Conservation (phyloP, 768 basidiomycete genomes). For the Trametopsis cervina region DNA sequence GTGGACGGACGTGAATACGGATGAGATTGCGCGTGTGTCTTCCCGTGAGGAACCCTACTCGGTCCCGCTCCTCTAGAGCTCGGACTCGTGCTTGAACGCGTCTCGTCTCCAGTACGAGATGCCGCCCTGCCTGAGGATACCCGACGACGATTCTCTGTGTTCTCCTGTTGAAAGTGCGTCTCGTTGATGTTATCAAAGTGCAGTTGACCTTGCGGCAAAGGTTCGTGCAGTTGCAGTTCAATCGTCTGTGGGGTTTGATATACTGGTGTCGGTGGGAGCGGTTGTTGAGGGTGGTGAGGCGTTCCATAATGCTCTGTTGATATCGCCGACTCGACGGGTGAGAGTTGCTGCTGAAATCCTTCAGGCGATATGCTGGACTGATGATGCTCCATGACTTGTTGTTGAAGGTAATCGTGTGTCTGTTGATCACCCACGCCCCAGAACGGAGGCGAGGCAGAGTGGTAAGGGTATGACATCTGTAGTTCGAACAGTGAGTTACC, state of each 20-base stretch:
- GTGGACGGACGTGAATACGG: slow-evolving; percentile 8
- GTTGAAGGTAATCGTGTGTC: not conserved
- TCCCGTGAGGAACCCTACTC: slow-evolving; percentile 14
- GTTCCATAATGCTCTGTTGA: not conserved
- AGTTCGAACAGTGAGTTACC: not conserved
- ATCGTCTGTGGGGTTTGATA: slow-evolving; percentile 7
- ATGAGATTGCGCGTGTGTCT: slow-evolving; percentile 7
- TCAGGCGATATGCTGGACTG: slow-evolving; percentile 3
- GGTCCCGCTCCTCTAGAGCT: slow-evolving; percentile 15
- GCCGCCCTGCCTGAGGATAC: not conserved
- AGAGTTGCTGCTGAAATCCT: not conserved
- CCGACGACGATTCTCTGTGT: not conserved
- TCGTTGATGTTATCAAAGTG: slow-evolving; percentile 13
- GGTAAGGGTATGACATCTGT: not conserved
- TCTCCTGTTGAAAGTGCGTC: slow-evolving; percentile 9
- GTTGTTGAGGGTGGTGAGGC: not conserved
- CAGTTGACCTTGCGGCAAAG: slow-evolving; percentile 1
- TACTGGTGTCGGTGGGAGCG: not conserved
- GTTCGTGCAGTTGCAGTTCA: slow-evolving; percentile 8
- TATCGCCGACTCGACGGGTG: not conserved
- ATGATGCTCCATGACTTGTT: not conserved
- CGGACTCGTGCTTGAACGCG: slow-evolving; percentile 11
- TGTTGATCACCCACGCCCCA: slow-evolving; percentile 3
- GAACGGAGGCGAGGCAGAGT: not conserved
- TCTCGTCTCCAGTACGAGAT: slow-evolving; percentile 10